phyloP scores from a whole-genome alignment of 2,329 filamentous ascomycete genomes.

The Beauveria caledonica region DNA sequence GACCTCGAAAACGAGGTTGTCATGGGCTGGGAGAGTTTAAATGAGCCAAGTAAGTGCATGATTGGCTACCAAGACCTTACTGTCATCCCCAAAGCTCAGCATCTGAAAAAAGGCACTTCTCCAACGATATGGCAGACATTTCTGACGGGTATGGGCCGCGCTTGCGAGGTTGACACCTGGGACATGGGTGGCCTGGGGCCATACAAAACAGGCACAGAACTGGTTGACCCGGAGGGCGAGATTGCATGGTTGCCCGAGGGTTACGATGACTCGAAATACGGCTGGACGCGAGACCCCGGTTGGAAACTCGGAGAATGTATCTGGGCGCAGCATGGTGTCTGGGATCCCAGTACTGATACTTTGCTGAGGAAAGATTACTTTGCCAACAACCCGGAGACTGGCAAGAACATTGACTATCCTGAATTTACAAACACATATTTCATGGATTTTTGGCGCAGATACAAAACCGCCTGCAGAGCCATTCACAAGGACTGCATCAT shows the following conservation, averaged over 20 bases:
- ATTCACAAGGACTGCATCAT: slow-evolving; percentile 77
- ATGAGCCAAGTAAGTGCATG: slow-evolving; percentile 87
- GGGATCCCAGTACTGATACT: slow-evolving; percentile 73
- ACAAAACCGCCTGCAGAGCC: slow-evolving; percentile 63
- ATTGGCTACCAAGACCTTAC: slow-evolving; percentile 77
- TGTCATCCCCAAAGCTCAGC: slow-evolving; percentile 75
- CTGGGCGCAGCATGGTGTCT: slow-evolving; percentile 95
- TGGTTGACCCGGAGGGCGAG: slow-evolving; percentile 83
- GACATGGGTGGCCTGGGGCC: slow-evolving; percentile 91
- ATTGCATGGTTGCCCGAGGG: slow-evolving; percentile 74
- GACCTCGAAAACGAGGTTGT: slow-evolving; percentile 81
- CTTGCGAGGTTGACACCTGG: slow-evolving; percentile 85
- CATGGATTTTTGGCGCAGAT: slow-evolving; percentile 74
- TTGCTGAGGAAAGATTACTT: slow-evolving; percentile 86
- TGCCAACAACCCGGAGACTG: slow-evolving; percentile 64
- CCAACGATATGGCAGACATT: slow-evolving; percentile 94
- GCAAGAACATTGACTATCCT: slow-evolving; percentile 67
- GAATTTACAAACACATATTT: slow-evolving; percentile 89
- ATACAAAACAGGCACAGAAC: slow-evolving; percentile 72
- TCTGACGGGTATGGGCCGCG: slow-evolving; percentile 79
- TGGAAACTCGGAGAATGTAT: slow-evolving; percentile 94
- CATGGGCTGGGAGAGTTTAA: slow-evolving; percentile 93
- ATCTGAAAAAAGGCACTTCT: slow-evolving; percentile 83
- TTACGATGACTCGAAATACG: slow-evolving; percentile 81
- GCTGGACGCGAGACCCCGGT: slow-evolving; percentile 76